phyloP scores from a whole-genome alignment of 768 basidiomycete species.

The Mycena latifolia region DNA sequence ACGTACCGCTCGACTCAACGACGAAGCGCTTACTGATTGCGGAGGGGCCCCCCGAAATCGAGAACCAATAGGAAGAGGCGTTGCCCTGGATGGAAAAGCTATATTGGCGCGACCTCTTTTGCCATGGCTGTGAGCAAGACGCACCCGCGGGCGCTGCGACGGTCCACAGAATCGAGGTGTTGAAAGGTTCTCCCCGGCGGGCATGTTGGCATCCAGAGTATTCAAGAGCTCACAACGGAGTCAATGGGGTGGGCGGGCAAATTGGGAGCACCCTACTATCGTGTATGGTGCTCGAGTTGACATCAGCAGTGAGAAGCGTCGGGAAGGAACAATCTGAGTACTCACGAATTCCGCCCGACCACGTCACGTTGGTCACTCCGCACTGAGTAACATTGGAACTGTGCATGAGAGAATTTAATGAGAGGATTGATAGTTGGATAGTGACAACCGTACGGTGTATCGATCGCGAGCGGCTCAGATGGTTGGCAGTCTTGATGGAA shows the following conservation, averaged over 20 bases:
- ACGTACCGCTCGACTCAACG: slow-evolving; percentile 19
- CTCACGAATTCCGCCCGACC: slow-evolving; percentile 24
- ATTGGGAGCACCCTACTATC: slow-evolving; percentile 2
- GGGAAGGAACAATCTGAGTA: neutral
- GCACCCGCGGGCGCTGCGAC: slow-evolving; percentile 17
- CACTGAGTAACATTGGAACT: slow-evolving; percentile 22
- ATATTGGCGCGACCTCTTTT: neutral
- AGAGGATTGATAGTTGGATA: slow-evolving; percentile 9
- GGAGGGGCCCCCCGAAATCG: slow-evolving; percentile 6
- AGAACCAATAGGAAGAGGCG: slow-evolving; percentile 14
- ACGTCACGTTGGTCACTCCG: slow-evolving; percentile 20
- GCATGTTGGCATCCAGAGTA: slow-evolving; percentile 15
- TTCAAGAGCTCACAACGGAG: slow-evolving; percentile 10
- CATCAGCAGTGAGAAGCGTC: slow-evolving; percentile 7
- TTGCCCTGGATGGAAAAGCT: slow-evolving; percentile 10
- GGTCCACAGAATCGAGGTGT: slow-evolving; percentile 26
- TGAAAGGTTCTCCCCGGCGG: slow-evolving; percentile 13
- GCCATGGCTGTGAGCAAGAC: slow-evolving; percentile 1
- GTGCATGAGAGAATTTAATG: slow-evolving; percentile 16
- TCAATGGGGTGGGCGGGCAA: slow-evolving; percentile 1
- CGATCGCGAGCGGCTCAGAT: slow-evolving; percentile 17
- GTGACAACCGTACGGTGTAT: slow-evolving; percentile 21
- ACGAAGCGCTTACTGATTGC: slow-evolving; percentile 15
- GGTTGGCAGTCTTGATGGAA: slow-evolving; percentile 21
- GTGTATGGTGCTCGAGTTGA: slow-evolving; percentile 19